Percentiles rank a stretch among this genome's conserved stretches.
These are phyloP conservation scores for Diutina sp. DNA, from an alignment of 1,139 yeast genomes.

Conservation along the genomic window DNA sequence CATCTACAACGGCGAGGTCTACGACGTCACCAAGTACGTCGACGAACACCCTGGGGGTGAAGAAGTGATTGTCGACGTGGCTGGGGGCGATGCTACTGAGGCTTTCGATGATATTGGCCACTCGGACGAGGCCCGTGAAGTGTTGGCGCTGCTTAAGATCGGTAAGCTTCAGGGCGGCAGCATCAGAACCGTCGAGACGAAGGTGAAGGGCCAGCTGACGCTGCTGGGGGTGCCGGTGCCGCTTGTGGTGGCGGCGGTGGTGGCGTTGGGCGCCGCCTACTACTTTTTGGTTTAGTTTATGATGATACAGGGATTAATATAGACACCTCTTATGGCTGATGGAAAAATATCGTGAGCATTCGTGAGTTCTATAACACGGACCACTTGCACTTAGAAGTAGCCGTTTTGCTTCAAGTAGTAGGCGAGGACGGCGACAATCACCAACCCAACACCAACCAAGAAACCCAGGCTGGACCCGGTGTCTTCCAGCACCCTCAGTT, in stretches of 20 bases:
- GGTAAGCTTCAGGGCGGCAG: constrained; percentile 45
- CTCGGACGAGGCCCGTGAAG: constrained; percentile 87
- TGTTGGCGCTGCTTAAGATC: constrained; percentile 51
- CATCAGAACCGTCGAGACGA: background rate
- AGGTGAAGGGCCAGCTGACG: too few species aligned
- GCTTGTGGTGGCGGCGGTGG: constrained; percentile 35
- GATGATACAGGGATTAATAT: background rate
- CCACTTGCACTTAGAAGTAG: background rate
- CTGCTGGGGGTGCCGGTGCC: background rate
- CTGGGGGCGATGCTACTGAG: constrained; percentile 88
- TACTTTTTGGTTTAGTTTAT: constrained; percentile 15
- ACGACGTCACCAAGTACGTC: constrained; percentile 69
- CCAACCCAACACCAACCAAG: background rate
- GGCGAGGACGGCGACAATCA: background rate
- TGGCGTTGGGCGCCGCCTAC: constrained; percentile 20
- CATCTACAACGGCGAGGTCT: constrained; percentile 82
- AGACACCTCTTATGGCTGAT: background rate
- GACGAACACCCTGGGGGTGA: constrained; percentile 99
- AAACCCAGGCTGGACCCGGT: background rate
- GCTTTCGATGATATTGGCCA: constrained; percentile 96
- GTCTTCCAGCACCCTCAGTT: background rate
- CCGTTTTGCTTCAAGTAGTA: constrained; percentile 1
- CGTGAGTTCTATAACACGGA: background rate
- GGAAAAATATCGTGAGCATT: background rate
- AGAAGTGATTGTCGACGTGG: constrained; percentile 84